Conservation (phyloP, 306 rosid genomes). For the Clitoria ternatea region DNA sequence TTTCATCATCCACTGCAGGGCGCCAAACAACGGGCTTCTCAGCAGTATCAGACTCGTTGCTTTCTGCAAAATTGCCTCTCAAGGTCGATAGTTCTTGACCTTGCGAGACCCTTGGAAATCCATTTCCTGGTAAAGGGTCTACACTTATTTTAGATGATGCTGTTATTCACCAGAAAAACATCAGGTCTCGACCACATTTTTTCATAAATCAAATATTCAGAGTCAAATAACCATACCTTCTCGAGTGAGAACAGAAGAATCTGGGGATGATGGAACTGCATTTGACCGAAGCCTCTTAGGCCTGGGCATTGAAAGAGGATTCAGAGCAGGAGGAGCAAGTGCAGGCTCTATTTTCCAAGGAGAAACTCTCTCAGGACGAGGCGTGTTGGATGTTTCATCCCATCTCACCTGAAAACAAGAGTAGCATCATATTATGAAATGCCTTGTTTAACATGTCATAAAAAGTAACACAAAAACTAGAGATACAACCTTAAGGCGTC, state of each 20-base stretch:
- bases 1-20: conserved; percentile 56
- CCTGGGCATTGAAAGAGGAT: conserved; percentile 70
- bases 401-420: conserved; percentile 70
- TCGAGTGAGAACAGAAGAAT: conserved; percentile 68
- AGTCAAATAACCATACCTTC: conserved; percentile 49
- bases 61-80: conserved; percentile 58
- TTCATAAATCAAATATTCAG: background rate
- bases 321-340: conserved; percentile 75
- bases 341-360: conserved; percentile 98
- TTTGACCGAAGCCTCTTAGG: conserved; percentile 69
- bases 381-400: conserved; percentile 77
- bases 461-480: conserved; percentile 3
- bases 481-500: conserved; percentile 75
- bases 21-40: conserved; percentile 65
- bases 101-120: conserved; percentile 87
- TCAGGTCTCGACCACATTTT: background rate
- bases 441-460: background rate
- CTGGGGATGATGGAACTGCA: conserved; percentile 64
- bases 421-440: background rate
- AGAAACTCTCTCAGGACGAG: conserved; percentile 87
- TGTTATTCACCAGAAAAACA: conserved; percentile 3
- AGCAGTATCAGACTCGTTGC: conserved; percentile 51
- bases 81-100: conserved; percentile 91
- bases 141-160: conserved; percentile 51
- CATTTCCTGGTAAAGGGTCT: conserved; percentile 65